phyloP scores from a whole-genome alignment of 768 basidiomycete species.

The Lactarius hatsudake region DNA sequence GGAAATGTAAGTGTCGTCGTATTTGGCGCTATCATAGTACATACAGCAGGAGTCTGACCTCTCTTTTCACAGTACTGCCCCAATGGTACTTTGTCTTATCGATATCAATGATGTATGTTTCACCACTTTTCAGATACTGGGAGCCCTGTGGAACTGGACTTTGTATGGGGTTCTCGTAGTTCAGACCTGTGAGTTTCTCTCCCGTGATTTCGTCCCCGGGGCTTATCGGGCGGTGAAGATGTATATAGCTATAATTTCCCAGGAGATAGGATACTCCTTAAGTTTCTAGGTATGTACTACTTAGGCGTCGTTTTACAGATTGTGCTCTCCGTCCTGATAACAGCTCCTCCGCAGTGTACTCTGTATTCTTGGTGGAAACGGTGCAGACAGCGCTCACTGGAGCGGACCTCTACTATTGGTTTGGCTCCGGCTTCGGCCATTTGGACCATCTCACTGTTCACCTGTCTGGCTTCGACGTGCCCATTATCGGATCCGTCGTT shows the following conservation, averaged over 20 bases:
- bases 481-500: conserved; percentile 32
- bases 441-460: conserved; percentile 26
- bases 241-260: conserved; percentile 21
- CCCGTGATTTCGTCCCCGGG: too few species aligned
- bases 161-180: conserved; percentile 32
- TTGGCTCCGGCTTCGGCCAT: conserved; percentile 34
- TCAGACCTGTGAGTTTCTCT: conserved; percentile 33
- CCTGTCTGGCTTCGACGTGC: conserved; percentile 31
- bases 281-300: conserved; percentile 2
- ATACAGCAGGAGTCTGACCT: neutral
- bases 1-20: neutral
- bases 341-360: conserved; percentile 28
- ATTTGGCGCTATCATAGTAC: neutral
- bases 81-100: neutral
- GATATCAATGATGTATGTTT: neutral
- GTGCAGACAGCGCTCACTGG: conserved; percentile 32
- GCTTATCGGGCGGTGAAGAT: neutral
- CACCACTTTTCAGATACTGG: conserved; percentile 5
- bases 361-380: conserved; percentile 30
- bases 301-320: neutral
- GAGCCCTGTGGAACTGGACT: conserved; percentile 29
- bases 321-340: neutral
- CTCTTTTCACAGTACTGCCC: neutral
- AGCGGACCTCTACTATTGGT: conserved; percentile 34
- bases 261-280: neutral